phyloP scores from a whole-genome alignment of 169 alveolate genomes.

The Plasmodium falciparum region DNA sequence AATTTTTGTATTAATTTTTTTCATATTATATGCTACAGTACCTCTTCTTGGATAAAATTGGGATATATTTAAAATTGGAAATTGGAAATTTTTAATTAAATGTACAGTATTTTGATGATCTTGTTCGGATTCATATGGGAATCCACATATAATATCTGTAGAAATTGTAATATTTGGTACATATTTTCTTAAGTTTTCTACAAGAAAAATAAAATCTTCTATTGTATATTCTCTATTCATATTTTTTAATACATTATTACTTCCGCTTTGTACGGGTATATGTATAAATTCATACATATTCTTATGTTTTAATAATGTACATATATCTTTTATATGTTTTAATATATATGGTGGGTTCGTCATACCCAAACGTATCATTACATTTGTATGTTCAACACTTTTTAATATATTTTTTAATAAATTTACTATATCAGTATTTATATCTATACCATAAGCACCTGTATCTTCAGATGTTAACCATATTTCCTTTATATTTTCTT shows the following conservation, averaged over 20 bases:
- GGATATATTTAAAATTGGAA: constrained; percentile 97
- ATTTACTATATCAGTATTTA: constrained; percentile 95
- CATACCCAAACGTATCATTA: constrained; percentile 96
- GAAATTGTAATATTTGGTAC: constrained; percentile 95
- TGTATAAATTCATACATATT: constrained; percentile 97
- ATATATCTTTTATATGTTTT: constrained; percentile 94
- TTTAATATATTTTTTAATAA: constrained; percentile 89
- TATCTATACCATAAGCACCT: constrained; percentile 98
- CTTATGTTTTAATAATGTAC: constrained; percentile 94
- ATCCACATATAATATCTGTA: constrained; percentile 99
- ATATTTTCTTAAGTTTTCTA: constrained; percentile 89
- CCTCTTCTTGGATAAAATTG: constrained; percentile 97
- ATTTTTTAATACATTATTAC: constrained; percentile 93
- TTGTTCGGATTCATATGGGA: constrained; percentile 97
- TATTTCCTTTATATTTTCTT: constrained; percentile 95
- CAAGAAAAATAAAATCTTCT: constrained; percentile 94
- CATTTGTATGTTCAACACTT: constrained; percentile 76
- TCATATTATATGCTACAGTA: constrained; percentile 84
- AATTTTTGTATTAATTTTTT: constrained; percentile 89
- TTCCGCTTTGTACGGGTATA: constrained; percentile 98
- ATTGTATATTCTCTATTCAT: constrained; percentile 98
- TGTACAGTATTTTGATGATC: constrained; percentile 93
- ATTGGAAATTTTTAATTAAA: constrained; percentile 91
- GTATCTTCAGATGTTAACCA: constrained; percentile 99
- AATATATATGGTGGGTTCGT: constrained; percentile 99